phyloP scores from a whole-genome alignment of 1,284 basidiomycete genomes.

The Trichosporon inkin region DNA sequence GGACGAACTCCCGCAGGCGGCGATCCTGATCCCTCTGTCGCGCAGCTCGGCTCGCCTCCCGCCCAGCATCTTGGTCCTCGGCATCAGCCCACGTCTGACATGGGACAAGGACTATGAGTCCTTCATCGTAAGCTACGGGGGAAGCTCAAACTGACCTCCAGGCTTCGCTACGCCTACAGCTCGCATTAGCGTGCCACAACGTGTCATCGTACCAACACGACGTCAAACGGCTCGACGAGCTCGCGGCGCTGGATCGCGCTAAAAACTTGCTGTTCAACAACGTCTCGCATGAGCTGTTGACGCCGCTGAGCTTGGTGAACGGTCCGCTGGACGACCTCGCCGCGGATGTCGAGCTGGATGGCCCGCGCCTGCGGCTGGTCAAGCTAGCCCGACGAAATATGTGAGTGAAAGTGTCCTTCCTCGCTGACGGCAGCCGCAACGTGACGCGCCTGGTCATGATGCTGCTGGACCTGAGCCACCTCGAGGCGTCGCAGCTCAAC shows the following conservation, averaged over 20 bases:
- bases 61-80: slow-evolving; percentile 46
- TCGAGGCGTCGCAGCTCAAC: slow-evolving; percentile 45
- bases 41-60: slow-evolving; percentile 43
- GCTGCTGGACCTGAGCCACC: slow-evolving; percentile 46
- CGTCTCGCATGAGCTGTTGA: slow-evolving; percentile 48
- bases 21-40: slow-evolving; percentile 49
- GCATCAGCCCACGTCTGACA: slow-evolving; percentile 44
- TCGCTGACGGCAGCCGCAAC: slow-evolving; percentile 22
- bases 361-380: slow-evolving; percentile 41
- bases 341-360: slow-evolving; percentile 27
- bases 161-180: slow-evolving; percentile 24
- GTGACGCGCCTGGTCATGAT: slow-evolving; percentile 46
- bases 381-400: slow-evolving; percentile 45
- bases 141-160: not conserved
- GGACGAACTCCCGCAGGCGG: slow-evolving; percentile 46
- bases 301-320: slow-evolving; percentile 49
- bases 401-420: not conserved
- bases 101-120: slow-evolving; percentile 48
- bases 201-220: slow-evolving; percentile 31
- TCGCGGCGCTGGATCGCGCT: slow-evolving; percentile 50
- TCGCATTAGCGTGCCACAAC: slow-evolving; percentile 12
- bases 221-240: slow-evolving; percentile 44
- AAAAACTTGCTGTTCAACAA: slow-evolving; percentile 48
- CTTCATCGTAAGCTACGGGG: slow-evolving; percentile 35
- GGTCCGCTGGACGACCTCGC: slow-evolving; percentile 45